Evolutionary conservation across 2,329 filamentous ascomycete species (phyloP), one percentile per base, ranked within the genome.

Genomic region (Ophiognomonia clavigignenti-juglandacearum): DNA sequence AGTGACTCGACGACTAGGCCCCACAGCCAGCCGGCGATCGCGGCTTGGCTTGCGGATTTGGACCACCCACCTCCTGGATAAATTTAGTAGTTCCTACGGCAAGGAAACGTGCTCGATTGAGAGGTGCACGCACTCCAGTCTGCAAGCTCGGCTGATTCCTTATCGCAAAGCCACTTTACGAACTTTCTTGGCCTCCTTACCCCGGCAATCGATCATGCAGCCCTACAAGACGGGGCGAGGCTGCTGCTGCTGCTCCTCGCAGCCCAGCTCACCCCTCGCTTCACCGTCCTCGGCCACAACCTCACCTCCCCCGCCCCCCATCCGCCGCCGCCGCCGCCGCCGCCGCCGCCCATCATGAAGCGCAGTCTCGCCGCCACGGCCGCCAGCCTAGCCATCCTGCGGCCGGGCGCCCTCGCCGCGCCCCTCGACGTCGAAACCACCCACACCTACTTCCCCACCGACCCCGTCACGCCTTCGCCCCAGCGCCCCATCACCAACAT

Each of bases 401-500:
- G 29, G 11, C 29, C 29, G 5, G 29, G 29, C n/a, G n/a, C n/a
- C 29, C n/a, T 31, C 29, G 18, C 35, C 11, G 35, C 35, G 5
- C 5, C 8, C 4, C 35, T 20, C 13, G 22, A 38, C 11, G 35
- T 18, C 18, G 13, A 5, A 5, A 38, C 13, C 14, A 16, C 19
- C 10, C 35, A n/a, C n/a, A n/a, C n/a, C n/a, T n/a, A n/a, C n/a
- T n/a, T n/a, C n/a, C n/a, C n/a, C n/a, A n/a, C n/a, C n/a, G n/a
- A n/a, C n/a, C n/a, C n/a, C n/a, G n/a, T n/a, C n/a, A n/a, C n/a
- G n/a, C n/a, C n/a, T n/a, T n/a, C 22, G 11, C 18, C 35, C 14
- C 43, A 62, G 52, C 43, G 39, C 35, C 64, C 67, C 31, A 64
- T 75, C 56, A 69, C 62, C 51, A 68, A 68, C 52, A 72, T 85